Percentiles rank a stretch among this genome's conserved stretches.
These are phyloP conservation scores for Cercophora sp. DNA, from an alignment of 495 filamentous ascomycete genomes.

Conservation along the genomic window DNA sequence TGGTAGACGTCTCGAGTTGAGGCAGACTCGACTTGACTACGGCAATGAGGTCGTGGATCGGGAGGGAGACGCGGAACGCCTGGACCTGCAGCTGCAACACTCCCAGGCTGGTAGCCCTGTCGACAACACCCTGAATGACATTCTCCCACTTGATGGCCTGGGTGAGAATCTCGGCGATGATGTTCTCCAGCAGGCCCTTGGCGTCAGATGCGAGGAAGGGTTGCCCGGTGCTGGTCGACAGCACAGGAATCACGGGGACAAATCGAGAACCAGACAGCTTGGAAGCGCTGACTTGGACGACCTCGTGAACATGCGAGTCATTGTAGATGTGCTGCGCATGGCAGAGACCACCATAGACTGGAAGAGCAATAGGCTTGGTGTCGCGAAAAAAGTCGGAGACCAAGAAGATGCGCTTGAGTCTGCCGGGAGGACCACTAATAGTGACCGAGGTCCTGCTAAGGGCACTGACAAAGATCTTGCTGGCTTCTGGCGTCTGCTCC, in stretches of 20 bases:
- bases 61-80: constrained; percentile 17
- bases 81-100: constrained; percentile 14
- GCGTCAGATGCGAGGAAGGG: constrained; percentile 16
- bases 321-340: constrained; percentile 39
- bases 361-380: constrained; percentile 52
- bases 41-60: constrained; percentile 13
- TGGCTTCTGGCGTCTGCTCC: constrained; percentile 15
- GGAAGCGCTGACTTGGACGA: constrained; percentile 15
- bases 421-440: constrained; percentile 37
- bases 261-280: constrained; percentile 5
- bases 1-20: neutral
- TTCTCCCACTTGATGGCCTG: constrained; percentile 64
- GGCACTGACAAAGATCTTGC: constrained; percentile 16
- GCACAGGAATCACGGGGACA: constrained; percentile 15
- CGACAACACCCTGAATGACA: constrained; percentile 63
- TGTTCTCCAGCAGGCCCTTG: constrained; percentile 25
- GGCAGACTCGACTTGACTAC: neutral
- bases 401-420: constrained; percentile 6
- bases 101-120: constrained; percentile 7
- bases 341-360: constrained; percentile 10
- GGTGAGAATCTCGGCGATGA: constrained; percentile 34
- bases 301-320: constrained; percentile 20
- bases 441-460: constrained; percentile 30
- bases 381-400: constrained; percentile 8
- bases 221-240: constrained; percentile 19